phyloP scores from a whole-genome alignment of 345 rosid species.

The Trapa bicornis region DNA sequence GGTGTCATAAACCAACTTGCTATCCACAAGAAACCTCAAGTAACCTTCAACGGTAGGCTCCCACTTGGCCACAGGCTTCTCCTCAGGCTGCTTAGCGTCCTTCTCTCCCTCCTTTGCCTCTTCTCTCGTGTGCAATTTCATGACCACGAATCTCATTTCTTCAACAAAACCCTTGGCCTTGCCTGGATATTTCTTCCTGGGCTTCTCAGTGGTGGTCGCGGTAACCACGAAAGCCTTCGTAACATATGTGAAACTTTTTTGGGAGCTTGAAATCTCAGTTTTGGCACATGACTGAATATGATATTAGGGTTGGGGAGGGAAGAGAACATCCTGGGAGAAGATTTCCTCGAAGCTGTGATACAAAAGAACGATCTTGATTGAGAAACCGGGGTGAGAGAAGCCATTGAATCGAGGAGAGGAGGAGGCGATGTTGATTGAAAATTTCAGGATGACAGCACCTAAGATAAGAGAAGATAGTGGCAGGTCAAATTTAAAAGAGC shows the following conservation, averaged over 20 bases:
- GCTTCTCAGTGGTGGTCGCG: constrained; percentile 64
- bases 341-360: constrained; percentile 23
- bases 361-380: constrained; percentile 30
- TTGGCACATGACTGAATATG: constrained; percentile 23
- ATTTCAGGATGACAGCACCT: not conserved
- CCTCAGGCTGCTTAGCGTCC: constrained; percentile 60
- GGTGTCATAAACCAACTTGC: constrained; percentile 81
- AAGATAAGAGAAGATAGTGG: not conserved
- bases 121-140: constrained; percentile 76
- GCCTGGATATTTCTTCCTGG: constrained; percentile 58
- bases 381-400: constrained; percentile 42
- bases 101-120: constrained; percentile 89
- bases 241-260: constrained; percentile 19
- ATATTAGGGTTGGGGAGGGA: constrained; percentile 9
- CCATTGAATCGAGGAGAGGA: constrained; percentile 24
- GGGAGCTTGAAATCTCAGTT: constrained; percentile 4
- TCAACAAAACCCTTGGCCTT: constrained; percentile 93
- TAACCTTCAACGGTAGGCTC: constrained; percentile 75
- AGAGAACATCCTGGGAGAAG: constrained; percentile 3
- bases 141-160: constrained; percentile 98
- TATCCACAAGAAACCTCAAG: constrained; percentile 78
- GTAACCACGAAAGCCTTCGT: constrained; percentile 25
- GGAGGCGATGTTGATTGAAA: not conserved
- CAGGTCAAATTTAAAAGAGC: no score
- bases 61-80: constrained; percentile 53